These are phyloP conservation scores for Ustilago sp. DNA, from an alignment of 1,284 basidiomycete species.

Conservation along the genomic window DNA sequence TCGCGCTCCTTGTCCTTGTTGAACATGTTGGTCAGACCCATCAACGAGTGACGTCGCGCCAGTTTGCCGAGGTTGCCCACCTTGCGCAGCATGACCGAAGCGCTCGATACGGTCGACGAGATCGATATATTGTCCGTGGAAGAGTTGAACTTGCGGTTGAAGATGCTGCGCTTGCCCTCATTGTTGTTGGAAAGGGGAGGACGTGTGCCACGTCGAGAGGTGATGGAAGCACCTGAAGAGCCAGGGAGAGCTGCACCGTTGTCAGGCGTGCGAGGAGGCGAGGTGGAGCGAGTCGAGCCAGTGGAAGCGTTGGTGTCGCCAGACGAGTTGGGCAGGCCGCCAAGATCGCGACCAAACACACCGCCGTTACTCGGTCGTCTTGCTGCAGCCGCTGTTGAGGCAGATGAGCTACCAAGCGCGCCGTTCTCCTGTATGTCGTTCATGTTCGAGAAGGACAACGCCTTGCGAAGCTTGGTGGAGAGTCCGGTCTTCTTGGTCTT, in stretches of 20 bases:
- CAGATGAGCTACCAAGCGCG: slow-evolving; percentile 9
- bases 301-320: slow-evolving; percentile 61
- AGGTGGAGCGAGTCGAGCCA: slow-evolving; percentile 62
- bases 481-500: slow-evolving; percentile 59
- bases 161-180: slow-evolving; percentile 74
- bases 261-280: slow-evolving; percentile 61
- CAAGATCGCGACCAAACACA: slow-evolving; percentile 35
- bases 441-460: slow-evolving; percentile 61
- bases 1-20: slow-evolving; percentile 77
- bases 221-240: slow-evolving; percentile 64
- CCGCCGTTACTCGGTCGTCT: slow-evolving; percentile 17
- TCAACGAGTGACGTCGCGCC: slow-evolving; percentile 87
- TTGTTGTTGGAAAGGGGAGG: slow-evolving; percentile 57
- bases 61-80: slow-evolving; percentile 91
- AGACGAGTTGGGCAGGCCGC: slow-evolving; percentile 50
- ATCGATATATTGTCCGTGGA: slow-evolving; percentile 98
- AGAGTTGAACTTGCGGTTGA: slow-evolving; percentile 90
- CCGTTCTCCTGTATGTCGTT: slow-evolving; percentile 47
- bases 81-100: slow-evolving; percentile 96
- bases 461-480: slow-evolving; percentile 61
- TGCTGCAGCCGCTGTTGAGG: slow-evolving; percentile 13
- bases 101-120: slow-evolving; percentile 93
- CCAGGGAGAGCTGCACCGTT: slow-evolving; percentile 47
- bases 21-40: slow-evolving; percentile 86
- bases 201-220: slow-evolving; percentile 55